phyloP scores from a whole-genome alignment of 2,329 filamentous ascomycete species.

The Pochonia chlamydosporia region DNA sequence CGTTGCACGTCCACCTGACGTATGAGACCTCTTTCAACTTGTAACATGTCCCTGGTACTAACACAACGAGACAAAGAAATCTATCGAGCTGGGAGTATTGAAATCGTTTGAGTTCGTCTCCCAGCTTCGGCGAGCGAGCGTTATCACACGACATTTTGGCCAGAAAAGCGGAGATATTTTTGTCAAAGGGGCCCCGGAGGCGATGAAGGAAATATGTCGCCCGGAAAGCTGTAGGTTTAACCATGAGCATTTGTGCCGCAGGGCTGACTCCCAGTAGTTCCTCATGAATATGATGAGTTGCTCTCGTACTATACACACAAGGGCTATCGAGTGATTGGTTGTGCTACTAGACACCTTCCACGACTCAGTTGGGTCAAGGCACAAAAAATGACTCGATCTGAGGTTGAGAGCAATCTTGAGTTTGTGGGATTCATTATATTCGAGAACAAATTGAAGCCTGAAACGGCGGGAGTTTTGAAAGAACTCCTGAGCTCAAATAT shows the following conservation, averaged over 20 bases:
- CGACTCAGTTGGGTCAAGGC: slow-evolving; percentile 91
- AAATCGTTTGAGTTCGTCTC: slow-evolving; percentile 94
- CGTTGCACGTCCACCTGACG: slow-evolving; percentile 72
- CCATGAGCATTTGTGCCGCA: not conserved
- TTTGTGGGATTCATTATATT: slow-evolving; percentile 98
- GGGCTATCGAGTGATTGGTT: slow-evolving; percentile 94
- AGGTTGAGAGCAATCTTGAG: slow-evolving; percentile 77
- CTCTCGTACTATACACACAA: slow-evolving; percentile 89
- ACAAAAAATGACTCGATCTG: slow-evolving; percentile 83
- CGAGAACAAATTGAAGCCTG: slow-evolving; percentile 95
- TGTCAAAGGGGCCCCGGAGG: slow-evolving; percentile 94
- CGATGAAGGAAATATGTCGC: slow-evolving; percentile 88
- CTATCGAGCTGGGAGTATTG: slow-evolving; percentile 82
- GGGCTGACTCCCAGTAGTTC: slow-evolving; percentile 46
- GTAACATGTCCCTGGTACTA: not conserved
- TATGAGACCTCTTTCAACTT: slow-evolving; percentile 12
- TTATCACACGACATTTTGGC: slow-evolving; percentile 84
- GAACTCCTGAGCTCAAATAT: slow-evolving; percentile 82
- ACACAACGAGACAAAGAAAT: slow-evolving; percentile 28
- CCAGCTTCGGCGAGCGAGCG: slow-evolving; percentile 84
- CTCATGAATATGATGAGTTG: slow-evolving; percentile 82
- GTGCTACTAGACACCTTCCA: slow-evolving; percentile 80
- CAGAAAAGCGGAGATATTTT: slow-evolving; percentile 80
- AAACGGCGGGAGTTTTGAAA: slow-evolving; percentile 71
- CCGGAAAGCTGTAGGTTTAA: slow-evolving; percentile 64